phyloP scores from a whole-genome alignment of 495 filamentous ascomycete genomes.

The Penicillium mononematosum region DNA sequence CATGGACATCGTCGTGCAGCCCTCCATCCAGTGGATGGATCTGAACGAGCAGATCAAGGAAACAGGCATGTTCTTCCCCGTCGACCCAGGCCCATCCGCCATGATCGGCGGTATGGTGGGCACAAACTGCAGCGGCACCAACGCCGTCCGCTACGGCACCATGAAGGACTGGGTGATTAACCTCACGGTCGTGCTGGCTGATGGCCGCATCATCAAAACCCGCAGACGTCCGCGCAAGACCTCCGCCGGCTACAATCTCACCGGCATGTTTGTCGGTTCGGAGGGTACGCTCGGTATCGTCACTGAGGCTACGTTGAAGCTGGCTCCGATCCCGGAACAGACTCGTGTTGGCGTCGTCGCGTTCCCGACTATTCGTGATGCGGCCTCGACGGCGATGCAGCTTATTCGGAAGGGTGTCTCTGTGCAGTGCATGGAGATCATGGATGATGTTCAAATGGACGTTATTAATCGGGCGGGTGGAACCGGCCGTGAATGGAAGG shows the following conservation, averaged over 20 bases:
- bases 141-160: constrained; percentile 89
- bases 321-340: constrained; percentile 73
- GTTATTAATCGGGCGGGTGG: constrained; percentile 80
- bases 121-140: constrained; percentile 90
- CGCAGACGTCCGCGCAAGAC: constrained; percentile 61
- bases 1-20: constrained; percentile 91
- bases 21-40: constrained; percentile 86
- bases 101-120: constrained; percentile 97
- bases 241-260: constrained; percentile 85
- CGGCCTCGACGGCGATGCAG: constrained; percentile 75
- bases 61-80: constrained; percentile 83
- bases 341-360: constrained; percentile 82
- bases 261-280: constrained; percentile 81
- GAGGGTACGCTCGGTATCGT: constrained; percentile 90
- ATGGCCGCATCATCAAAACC: constrained; percentile 90
- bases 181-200: constrained; percentile 87
- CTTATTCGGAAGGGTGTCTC: constrained; percentile 79
- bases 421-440: constrained; percentile 84
- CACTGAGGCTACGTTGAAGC: constrained; percentile 81
- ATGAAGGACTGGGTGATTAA: constrained; percentile 96
- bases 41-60: constrained; percentile 76
- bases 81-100: constrained; percentile 68
- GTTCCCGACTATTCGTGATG: constrained; percentile 74
- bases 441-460: constrained; percentile 93
- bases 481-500: constrained; percentile 70